A percentile compares a stretch with the other conserved stretches of the same genome.
Evolutionary conservation across 1,284 basidiomycete genomes (phyloP).

Genomic region (Taiwanofungus camphoratus): DNA sequence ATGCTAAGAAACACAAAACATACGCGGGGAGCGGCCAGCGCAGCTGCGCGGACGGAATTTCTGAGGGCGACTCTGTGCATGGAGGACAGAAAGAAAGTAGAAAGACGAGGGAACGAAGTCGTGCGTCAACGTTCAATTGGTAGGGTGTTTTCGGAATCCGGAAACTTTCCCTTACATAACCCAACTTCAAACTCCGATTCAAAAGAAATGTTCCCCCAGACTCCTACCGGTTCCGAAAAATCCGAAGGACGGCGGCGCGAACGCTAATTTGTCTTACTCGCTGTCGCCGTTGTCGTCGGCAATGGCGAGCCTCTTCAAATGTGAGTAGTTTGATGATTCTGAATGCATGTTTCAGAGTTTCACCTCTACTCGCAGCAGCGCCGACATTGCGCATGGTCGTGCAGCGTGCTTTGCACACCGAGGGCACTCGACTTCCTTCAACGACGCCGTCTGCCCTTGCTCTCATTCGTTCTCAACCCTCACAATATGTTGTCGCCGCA

Average conservation of each 20-base stretch:
- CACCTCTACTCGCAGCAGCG: constrained; percentile 4
- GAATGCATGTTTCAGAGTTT: not conserved
- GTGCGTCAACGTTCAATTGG: constrained; percentile 18
- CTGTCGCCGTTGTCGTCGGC: constrained; percentile 16
- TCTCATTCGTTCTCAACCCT: constrained; percentile 73
- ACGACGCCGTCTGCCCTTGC: constrained; percentile 49
- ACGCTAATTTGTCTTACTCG: constrained; percentile 7
- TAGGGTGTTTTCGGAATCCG: constrained; percentile 17
- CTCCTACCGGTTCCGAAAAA: too few species aligned
- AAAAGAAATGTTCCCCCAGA: constrained; percentile 21
- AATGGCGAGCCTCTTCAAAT: constrained; percentile 28
- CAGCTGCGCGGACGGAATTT: constrained; percentile 74
- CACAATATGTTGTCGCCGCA: constrained; percentile 88
- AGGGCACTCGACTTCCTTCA: constrained; percentile 19
- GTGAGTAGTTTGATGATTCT: constrained; percentile 20
- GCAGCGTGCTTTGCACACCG: constrained; percentile 27
- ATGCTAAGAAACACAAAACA: constrained; percentile 18
- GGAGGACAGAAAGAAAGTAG: constrained; percentile 37
- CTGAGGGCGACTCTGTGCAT: constrained; percentile 90
- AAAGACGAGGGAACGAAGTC: constrained; percentile 33
- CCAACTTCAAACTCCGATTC: constrained; percentile 26
- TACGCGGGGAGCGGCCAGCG: constrained; percentile 65
- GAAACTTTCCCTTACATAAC: constrained; percentile 26
- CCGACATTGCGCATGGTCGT: constrained; percentile 22
- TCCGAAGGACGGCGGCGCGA: too few species aligned